phyloP scores from a whole-genome alignment of 1,139 yeast species.

The Kodamaea ohmeri region DNA sequence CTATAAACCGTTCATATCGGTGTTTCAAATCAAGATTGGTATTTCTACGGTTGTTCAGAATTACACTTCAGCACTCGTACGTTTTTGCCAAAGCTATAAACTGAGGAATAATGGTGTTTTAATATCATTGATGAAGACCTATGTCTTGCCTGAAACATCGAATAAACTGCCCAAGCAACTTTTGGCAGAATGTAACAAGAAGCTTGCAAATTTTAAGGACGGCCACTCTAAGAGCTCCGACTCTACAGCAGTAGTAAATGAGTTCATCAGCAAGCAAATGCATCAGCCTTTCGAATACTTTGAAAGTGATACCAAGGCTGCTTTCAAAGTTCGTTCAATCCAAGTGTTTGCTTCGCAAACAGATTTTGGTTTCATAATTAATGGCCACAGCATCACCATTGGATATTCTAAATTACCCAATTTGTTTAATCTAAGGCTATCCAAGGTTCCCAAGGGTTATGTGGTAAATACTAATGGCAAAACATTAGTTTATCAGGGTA shows the following conservation, averaged over 20 bases:
- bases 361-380: slow-evolving; percentile 5
- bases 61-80: slow-evolving; percentile 7
- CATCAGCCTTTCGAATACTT: slow-evolving; percentile 4
- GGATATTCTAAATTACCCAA: slow-evolving; percentile 7
- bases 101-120: slow-evolving; percentile 2
- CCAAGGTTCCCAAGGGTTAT: slow-evolving; percentile 2
- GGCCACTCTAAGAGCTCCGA: too few species aligned
- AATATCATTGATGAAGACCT: not conserved
- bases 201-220: slow-evolving; percentile 1
- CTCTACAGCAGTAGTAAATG: slow-evolving; percentile 5
- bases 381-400: slow-evolving; percentile 3
- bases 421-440: slow-evolving; percentile 5
- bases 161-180: slow-evolving; percentile 7
- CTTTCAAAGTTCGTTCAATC: not conserved
- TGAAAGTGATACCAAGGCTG: not conserved
- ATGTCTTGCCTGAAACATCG: slow-evolving; percentile 2
- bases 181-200: slow-evolving; percentile 4
- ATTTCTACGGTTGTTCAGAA: not conserved
- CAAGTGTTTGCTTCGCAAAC: slow-evolving; percentile 4
- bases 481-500: slow-evolving; percentile 1
- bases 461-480: slow-evolving; percentile 2
- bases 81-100: slow-evolving; percentile 6
- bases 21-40: slow-evolving; percentile 3
- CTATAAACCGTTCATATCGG: slow-evolving; percentile 4
- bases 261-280: slow-evolving; percentile 4